These are phyloP conservation scores for Raddia guianensis DNA, from an alignment of 176 grass and related monocot species.

Conservation along the genomic window DNA sequence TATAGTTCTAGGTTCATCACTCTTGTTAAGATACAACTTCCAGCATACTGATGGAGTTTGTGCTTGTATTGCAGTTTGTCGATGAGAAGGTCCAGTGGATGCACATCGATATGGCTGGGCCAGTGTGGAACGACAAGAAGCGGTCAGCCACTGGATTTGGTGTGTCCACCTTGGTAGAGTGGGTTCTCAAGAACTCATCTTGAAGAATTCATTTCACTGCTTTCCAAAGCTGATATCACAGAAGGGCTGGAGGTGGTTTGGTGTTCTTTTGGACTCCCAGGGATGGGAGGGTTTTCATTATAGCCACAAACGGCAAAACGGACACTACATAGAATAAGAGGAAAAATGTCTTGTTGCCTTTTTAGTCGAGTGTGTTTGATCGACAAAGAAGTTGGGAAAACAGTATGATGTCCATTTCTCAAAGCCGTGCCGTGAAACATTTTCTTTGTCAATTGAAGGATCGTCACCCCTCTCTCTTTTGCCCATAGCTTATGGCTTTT, in stretches of 20 bases:
- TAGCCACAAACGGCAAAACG: not conserved
- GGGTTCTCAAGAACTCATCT: conserved; percentile 93
- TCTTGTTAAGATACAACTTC: not conserved
- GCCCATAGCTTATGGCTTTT: not conserved
- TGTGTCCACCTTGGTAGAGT: conserved; percentile 89
- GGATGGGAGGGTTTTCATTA: not conserved
- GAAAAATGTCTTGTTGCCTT: not conserved
- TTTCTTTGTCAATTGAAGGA: conserved; percentile 8
- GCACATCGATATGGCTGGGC: conserved; percentile 98
- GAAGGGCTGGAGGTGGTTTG: not conserved
- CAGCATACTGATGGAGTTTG: not conserved
- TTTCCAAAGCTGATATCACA: not conserved
- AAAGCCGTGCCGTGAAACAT: not conserved
- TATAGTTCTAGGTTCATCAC: not conserved
- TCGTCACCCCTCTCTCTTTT: not conserved
- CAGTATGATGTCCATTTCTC: not conserved
- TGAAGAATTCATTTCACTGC: conserved; percentile 21
- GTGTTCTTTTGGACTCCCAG: not conserved
- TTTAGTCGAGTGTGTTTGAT: not conserved
- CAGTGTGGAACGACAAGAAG: conserved; percentile 96
- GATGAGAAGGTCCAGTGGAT: conserved; percentile 98
- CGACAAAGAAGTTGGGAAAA: not conserved
- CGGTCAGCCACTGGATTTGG: conserved; percentile 79
- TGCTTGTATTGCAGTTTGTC: conserved; percentile 62
- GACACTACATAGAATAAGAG: conserved; percentile 31